Percentiles rank a stretch among this genome's conserved stretches.
phyloP scores from a whole-genome alignment of 257 asterid species.

The Solanum piurae region DNA sequence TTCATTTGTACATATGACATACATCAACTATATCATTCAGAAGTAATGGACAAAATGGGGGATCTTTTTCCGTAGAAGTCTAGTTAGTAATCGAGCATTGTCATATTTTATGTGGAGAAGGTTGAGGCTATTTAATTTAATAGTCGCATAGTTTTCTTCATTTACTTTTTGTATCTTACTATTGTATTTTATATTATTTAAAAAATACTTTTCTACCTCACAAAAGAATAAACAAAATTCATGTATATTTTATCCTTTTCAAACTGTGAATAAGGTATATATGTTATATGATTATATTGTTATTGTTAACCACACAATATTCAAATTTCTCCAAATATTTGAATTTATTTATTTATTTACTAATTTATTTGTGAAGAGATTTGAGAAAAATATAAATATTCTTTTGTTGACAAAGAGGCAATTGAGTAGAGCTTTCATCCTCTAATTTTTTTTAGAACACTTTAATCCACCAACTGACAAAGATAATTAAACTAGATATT shows the following conservation, averaged over 20 bases:
- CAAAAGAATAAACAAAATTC: too few species aligned
- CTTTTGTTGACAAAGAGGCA: neutral
- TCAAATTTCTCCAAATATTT: neutral
- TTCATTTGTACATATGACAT: too few species aligned
- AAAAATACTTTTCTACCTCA: too few species aligned
- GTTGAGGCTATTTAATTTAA: neutral
- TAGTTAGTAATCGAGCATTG: neutral
- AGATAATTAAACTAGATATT: neutral
- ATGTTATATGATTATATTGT: neutral
- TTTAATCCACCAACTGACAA: neutral
- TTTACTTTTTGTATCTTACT: neutral
- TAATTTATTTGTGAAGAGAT: neutral
- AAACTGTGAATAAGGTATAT: neutral
- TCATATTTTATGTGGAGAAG: neutral
- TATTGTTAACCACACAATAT: neutral
- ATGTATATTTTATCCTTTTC: neutral
- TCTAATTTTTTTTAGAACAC: neutral
- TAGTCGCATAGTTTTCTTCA: neutral
- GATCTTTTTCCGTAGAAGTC: neutral
- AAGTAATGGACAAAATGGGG: neutral
- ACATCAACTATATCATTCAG: too few species aligned
- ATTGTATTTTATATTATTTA: neutral
- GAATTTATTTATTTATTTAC: neutral
- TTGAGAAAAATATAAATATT: neutral
- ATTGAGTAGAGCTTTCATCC: neutral